Base-by-base conservation (phyloP, 208 protist species). In the Crithidia sp. region DNA sequence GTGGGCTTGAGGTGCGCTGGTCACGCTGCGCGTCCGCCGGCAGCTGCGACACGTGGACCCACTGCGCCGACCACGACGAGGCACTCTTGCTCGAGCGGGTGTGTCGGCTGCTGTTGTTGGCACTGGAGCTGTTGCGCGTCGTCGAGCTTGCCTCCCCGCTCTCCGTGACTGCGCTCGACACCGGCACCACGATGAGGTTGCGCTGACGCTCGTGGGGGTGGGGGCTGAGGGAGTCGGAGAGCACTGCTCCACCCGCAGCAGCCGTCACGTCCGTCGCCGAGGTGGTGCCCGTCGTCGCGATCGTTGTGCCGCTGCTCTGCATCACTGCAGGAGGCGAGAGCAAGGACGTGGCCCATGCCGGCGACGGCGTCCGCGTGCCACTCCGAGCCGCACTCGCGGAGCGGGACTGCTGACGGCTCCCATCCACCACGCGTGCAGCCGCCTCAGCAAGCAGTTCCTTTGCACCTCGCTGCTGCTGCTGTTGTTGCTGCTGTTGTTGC, bases 41-140 rank as follows among this genome's bases (percentile, higher is more conserved):
- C 59, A 64, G 60, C 60, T 66, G 43, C 60, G 52, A 45, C 12
- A 17, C 41, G 5, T 52, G 49, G 17, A 61, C 53, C 65, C 54
- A 70, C 65, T 59, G 65, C 53, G 65, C 7, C 52, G 65, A 70
- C 65, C 65, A 70, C 53, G 65, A 70, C 40, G 52, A 58, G 28
- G 41, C 40, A 19, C 53, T 70, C 54, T 59, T 57, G 63, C 40
- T 68, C 36, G 52, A 68, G 14, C 28, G 50, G 16, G 63, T 68
- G 52, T 57, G 63, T 37, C 52, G 49, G 39, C 53, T 70, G 65
- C 65, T 70, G 54, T 50, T 61, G 65, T 61, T 61, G 4, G 28
- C 41, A 19, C 65, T 70, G 40, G 53, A 59, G 53, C 50, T 70
- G 52, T 70, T 70, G 65, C 37, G 65, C 4, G 53, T 61, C 10